These are phyloP conservation scores for Chrysoporthe cubensis DNA, from an alignment of 2,329 filamentous ascomycete genomes.

Conservation along the genomic window DNA sequence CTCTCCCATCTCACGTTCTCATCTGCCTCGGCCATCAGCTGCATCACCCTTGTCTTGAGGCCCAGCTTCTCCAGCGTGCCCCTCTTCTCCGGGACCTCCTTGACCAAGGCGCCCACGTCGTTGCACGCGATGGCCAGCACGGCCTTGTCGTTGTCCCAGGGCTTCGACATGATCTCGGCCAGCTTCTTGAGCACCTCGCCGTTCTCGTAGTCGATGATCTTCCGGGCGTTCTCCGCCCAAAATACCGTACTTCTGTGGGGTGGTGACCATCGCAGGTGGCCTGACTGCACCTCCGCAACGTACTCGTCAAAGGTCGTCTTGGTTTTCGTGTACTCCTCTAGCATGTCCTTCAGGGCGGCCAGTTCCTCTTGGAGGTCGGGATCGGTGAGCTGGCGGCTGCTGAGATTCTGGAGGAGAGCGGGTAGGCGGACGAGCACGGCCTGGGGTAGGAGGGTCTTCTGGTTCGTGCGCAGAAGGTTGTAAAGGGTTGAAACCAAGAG, in stretches of 20 bases:
- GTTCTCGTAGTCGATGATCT: conserved; percentile 82
- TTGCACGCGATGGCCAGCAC: conserved; percentile 93
- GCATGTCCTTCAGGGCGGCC: conserved; percentile 61
- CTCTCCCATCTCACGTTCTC: conserved; percentile 93
- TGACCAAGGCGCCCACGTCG: conserved; percentile 85
- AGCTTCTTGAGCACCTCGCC: conserved; percentile 79
- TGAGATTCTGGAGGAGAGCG: conserved; percentile 64
- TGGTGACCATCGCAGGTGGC: conserved; percentile 90
- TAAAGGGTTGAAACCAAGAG: conserved; percentile 86
- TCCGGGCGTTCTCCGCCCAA: conserved; percentile 89
- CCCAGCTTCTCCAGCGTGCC: conserved; percentile 80
- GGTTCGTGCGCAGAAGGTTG: conserved; percentile 76
- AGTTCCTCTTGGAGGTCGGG: conserved; percentile 67
- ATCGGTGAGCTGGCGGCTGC: conserved; percentile 65
- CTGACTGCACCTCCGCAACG: conserved; percentile 80
- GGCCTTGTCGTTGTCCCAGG: conserved; percentile 80
- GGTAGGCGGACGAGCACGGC: conserved; percentile 86
- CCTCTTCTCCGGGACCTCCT: conserved; percentile 85
- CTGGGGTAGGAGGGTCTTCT: conserved; percentile 76
- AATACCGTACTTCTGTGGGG: conserved; percentile 86
- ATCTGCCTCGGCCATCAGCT: conserved; percentile 87
- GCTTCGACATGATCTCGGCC: conserved; percentile 77
- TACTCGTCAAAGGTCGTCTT: conserved; percentile 88
- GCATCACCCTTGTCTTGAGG: conserved; percentile 87
- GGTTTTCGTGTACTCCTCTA: conserved; percentile 70